Percentiles rank a stretch among this genome's conserved stretches.
Conservation (phyloP, 257 asterid species). For the Solanum commersonii region DNA sequence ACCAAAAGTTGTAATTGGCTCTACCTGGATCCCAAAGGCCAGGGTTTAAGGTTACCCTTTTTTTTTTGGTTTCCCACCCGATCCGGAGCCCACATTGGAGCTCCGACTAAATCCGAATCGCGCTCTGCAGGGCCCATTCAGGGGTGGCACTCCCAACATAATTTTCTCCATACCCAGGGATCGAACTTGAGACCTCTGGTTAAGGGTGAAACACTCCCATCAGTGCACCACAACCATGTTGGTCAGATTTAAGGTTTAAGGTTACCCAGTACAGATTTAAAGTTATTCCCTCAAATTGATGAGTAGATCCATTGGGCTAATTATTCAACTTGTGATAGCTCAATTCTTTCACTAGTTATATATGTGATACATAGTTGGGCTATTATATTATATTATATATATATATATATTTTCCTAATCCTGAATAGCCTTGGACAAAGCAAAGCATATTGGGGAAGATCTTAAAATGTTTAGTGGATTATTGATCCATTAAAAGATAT, state of each 20-base stretch:
- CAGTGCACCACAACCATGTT: too few relatives aligned
- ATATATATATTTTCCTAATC: neutral
- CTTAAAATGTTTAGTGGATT: neutral
- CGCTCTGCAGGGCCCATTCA: too few relatives aligned
- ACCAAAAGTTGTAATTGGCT: constrained; percentile 12
- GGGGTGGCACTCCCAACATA: too few relatives aligned
- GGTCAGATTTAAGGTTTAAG: too few relatives aligned
- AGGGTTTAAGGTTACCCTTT: neutral
- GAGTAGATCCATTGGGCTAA: neutral
- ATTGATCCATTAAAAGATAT: neutral
- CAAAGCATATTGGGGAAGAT: neutral
- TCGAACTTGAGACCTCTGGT: too few relatives aligned
- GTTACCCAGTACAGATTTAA: neutral
- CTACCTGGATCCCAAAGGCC: constrained; percentile 32
- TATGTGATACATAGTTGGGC: neutral
- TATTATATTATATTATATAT: neutral
- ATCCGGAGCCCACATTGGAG: too few relatives aligned
- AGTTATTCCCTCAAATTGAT: neutral
- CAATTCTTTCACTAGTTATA: neutral
- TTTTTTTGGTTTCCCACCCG: too few relatives aligned
- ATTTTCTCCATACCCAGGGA: too few relatives aligned
- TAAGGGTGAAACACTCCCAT: too few relatives aligned
- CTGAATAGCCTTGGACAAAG: neutral
- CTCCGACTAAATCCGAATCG: too few relatives aligned
- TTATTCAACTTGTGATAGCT: neutral